These are phyloP conservation scores for Excoecaria agallocha DNA, from an alignment of 345 rosid genomes.

Conservation along the genomic window DNA sequence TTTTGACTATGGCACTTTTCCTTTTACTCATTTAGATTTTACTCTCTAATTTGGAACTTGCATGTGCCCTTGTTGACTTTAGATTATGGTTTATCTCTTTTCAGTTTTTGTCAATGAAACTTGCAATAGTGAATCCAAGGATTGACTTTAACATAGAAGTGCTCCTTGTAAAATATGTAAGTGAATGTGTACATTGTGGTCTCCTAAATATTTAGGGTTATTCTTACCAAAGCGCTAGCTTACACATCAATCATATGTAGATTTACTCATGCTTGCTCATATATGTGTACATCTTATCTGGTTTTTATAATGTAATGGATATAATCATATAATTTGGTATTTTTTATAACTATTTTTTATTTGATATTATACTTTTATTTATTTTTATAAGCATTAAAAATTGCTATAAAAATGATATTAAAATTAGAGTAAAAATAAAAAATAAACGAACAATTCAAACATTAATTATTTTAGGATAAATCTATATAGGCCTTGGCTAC, in stretches of 20 bases:
- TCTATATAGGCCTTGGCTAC: too few relatives aligned
- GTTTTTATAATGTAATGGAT: neutral
- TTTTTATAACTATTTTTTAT: too few relatives aligned
- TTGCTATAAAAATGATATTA: too few relatives aligned
- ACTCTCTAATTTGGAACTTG: neutral
- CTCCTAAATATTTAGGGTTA: neutral
- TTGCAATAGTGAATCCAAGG: conserved; percentile 87
- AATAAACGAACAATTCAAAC: too few relatives aligned
- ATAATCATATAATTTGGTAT: too few relatives aligned
- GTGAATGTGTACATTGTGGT: conserved; percentile 16
- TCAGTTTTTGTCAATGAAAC: conserved; percentile 97
- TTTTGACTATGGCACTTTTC: conserved; percentile 4
- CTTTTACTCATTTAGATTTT: neutral
- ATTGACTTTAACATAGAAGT: conserved; percentile 81
- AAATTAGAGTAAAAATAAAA: too few relatives aligned
- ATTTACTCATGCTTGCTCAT: neutral
- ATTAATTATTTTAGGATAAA: too few relatives aligned
- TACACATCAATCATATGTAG: neutral
- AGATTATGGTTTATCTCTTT: conserved; percentile 13
- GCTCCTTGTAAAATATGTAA: conserved; percentile 85
- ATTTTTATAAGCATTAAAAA: too few relatives aligned
- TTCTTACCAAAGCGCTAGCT: neutral
- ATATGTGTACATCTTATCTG: neutral
- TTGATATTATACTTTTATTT: too few relatives aligned
- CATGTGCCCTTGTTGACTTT: conserved; percentile 11